Evolutionary conservation across 2,329 filamentous ascomycete species (phyloP).

Genomic region (Coniochaeta ligniaria): DNA sequence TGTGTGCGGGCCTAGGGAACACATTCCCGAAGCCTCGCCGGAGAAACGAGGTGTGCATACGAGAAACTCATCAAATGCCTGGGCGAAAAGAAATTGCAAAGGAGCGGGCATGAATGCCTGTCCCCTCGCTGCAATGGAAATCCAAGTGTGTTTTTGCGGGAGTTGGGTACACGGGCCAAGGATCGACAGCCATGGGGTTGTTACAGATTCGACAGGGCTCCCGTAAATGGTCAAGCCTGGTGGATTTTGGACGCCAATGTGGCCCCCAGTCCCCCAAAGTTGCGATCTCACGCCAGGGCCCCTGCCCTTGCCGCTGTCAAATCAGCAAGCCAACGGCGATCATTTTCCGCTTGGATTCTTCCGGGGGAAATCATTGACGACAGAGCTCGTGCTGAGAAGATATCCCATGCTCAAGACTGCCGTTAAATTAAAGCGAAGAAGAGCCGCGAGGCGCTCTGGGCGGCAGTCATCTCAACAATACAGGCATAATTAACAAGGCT

Average conservation of each 20-base stretch:
- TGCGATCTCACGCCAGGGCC: background rate
- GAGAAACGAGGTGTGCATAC: background rate
- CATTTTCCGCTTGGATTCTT: background rate
- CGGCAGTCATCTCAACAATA: background rate
- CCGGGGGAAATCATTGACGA: background rate
- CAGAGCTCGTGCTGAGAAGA: background rate
- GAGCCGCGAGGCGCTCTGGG: constrained; percentile 11
- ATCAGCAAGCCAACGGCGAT: background rate
- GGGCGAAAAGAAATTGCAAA: constrained; percentile 12
- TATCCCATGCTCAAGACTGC: background rate
- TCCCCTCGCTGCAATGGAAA: background rate
- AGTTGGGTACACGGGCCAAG: constrained; percentile 9
- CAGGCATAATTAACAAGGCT: background rate
- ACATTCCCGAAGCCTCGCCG: background rate
- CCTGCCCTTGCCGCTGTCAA: background rate
- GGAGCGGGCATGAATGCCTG: constrained; percentile 7
- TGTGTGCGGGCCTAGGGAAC: background rate
- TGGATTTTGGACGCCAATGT: background rate
- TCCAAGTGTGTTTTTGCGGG: background rate
- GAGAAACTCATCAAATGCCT: constrained; percentile 12
- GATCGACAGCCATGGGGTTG: constrained; percentile 16
- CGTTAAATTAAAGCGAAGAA: constrained; percentile 20
- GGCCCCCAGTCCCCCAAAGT: background rate
- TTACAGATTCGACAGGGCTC: constrained; percentile 16
- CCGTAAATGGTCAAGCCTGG: constrained; percentile 8